phyloP scores from a whole-genome alignment of 139 green algal species.

The Chlamydomonas sp. region DNA sequence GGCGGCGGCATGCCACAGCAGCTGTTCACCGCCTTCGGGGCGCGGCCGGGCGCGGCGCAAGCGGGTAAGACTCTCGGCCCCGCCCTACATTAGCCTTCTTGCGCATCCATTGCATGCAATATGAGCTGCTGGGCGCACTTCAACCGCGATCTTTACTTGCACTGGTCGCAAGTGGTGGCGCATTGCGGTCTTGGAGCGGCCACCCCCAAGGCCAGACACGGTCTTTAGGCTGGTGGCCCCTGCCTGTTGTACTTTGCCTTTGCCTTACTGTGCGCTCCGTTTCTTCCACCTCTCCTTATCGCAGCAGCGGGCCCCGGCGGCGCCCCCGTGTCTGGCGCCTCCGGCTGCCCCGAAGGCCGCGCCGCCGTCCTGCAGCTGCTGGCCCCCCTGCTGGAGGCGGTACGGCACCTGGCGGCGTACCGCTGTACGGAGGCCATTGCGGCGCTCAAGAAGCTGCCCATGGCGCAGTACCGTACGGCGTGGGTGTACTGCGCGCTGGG shows the following conservation, averaged over 20 bases:
- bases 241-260: no score
- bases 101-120: not conserved
- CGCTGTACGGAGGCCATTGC: conserved; percentile 78
- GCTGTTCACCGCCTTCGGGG: conserved; percentile 14
- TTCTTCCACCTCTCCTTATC: no score
- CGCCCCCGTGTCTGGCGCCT: not conserved
- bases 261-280: no score
- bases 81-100: not conserved
- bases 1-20: not conserved
- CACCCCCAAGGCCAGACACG: no score
- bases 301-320: not conserved
- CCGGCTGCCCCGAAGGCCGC: not conserved
- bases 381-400: conserved; percentile 65
- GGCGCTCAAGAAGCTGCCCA: conserved; percentile 69
- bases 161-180: no score
- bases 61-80: not conserved
- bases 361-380: conserved; percentile 59
- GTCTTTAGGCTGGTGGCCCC: no score
- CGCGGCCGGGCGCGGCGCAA: not conserved
- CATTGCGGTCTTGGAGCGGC: no score
- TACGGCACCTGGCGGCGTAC: conserved; percentile 78
- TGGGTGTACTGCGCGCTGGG: conserved; percentile 87
- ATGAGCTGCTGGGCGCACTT: no score
- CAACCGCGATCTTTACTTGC: no score
- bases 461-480: conserved; percentile 76